phyloP scores from a whole-genome alignment of 192 early-diverging fungal genomes.

The Rhizoclosmatium globosum region DNA sequence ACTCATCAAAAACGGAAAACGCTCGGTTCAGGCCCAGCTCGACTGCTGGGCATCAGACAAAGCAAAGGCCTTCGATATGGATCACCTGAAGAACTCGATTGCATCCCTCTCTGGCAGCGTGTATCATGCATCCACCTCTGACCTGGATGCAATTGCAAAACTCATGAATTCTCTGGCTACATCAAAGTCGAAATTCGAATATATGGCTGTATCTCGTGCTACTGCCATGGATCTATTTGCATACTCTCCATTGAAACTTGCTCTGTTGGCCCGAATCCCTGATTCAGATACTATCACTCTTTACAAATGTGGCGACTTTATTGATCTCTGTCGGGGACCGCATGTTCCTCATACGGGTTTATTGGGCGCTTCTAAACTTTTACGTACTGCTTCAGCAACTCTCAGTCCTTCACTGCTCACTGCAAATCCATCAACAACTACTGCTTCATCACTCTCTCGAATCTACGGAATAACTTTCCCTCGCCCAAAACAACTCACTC shows the following conservation, averaged over 20 bases:
- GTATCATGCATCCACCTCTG: constrained; percentile 57
- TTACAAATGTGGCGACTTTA: constrained; percentile 74
- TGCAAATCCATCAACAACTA: background rate
- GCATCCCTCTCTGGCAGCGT: constrained; percentile 49
- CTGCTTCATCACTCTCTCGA: constrained; percentile 59
- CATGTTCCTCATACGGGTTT: constrained; percentile 75
- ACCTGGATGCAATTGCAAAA: constrained; percentile 51
- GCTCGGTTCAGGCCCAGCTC: constrained; percentile 29
- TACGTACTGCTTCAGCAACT: constrained; percentile 54
- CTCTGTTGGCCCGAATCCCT: constrained; percentile 65
- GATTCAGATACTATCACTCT: constrained; percentile 60
- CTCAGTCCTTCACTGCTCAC: background rate
- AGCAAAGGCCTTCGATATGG: background rate
- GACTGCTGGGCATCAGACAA: constrained; percentile 36
- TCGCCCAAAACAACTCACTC: constrained; percentile 54
- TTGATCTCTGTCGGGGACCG: constrained; percentile 83
- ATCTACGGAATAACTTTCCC: constrained; percentile 80
- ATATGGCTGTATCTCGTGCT: constrained; percentile 65
- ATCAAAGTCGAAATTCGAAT: constrained; percentile 68
- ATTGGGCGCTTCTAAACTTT: constrained; percentile 62
- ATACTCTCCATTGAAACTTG: constrained; percentile 80
- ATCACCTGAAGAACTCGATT: constrained; percentile 38
- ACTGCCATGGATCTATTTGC: constrained; percentile 71
- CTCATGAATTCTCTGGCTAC: constrained; percentile 58
- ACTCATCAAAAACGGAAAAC: constrained; percentile 54